These are phyloP conservation scores for Suhomyces prunicola DNA, from an alignment of 805 yeast species.

Conservation along the genomic window DNA sequence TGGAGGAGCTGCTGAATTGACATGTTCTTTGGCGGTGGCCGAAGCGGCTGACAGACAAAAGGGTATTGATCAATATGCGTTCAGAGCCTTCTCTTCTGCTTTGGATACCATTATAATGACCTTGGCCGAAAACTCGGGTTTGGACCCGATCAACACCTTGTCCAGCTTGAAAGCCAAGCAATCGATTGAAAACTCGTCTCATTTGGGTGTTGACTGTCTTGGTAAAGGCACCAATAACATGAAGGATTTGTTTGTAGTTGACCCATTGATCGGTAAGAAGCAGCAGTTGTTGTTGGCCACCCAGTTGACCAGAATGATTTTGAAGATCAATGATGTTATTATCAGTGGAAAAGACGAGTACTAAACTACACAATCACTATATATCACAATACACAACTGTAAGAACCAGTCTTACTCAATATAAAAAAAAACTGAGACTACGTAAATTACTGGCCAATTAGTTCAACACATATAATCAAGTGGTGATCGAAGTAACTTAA, in stretches of 20 bases:
- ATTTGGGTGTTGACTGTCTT: slow-evolving; percentile 91
- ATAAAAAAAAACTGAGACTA: no score
- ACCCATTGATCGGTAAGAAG: slow-evolving; percentile 95
- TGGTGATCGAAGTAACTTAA: no score
- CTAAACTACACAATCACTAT: slow-evolving; percentile 18
- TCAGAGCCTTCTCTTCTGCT: slow-evolving; percentile 91
- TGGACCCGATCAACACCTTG: slow-evolving; percentile 88
- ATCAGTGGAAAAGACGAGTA: slow-evolving; percentile 81
- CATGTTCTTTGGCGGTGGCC: slow-evolving; percentile 87
- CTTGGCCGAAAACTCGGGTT: slow-evolving; percentile 94
- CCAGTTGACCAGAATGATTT: slow-evolving; percentile 94
- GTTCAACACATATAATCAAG: no score
- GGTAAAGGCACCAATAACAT: slow-evolving; percentile 86
- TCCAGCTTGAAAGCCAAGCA: slow-evolving; percentile 83
- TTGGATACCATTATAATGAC: slow-evolving; percentile 91
- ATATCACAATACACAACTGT: no score
- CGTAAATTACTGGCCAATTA: no score
- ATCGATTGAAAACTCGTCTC: slow-evolving; percentile 63
- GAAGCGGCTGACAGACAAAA: slow-evolving; percentile 89
- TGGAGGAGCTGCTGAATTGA: slow-evolving; percentile 97
- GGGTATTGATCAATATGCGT: slow-evolving; percentile 97
- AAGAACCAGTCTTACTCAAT: no score
- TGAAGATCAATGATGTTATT: slow-evolving; percentile 95
- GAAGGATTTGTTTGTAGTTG: slow-evolving; percentile 92
- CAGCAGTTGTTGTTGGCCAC: slow-evolving; percentile 95